Evolutionary conservation across 2,329 filamentous ascomycete genomes (phyloP), one percentile per base, ranked within the genome.

Genomic region (Penicillium sp.): DNA sequence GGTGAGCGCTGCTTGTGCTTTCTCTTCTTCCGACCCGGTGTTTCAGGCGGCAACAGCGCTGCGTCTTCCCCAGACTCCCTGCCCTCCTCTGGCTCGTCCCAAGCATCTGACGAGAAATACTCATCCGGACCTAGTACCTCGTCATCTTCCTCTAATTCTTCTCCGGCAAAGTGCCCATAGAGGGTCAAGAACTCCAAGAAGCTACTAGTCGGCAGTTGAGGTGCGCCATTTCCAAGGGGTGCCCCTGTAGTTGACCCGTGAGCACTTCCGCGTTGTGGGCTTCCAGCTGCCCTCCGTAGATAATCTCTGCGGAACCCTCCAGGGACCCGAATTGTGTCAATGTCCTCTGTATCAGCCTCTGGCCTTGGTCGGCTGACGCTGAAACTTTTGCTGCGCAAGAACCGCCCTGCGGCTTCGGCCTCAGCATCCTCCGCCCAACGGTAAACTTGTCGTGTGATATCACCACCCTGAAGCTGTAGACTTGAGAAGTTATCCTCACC

Each of bases 141-240:
- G 60, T 97, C 93, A 60, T 97, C 93, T 69, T 98, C 93, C 67
- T 96, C 90, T 12, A 98, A 78, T 65, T 95, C 87, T 69, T 98
- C 93, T 70, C 93, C 93, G 2, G 93, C 93, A 66, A 98, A 98
- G 71, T 98, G 93, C 4, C 93, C 93, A 61, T 96, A 98, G 28
- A 98, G 79, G 7, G 88, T 90, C 44, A 98, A 69, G 62, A 98
- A 98, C 67, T 98, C 94, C 52, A 98, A 80, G 66, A 98, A 98
- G 69, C 87, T 98, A 57, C 80, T 89, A 0, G 93, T 96, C 51
- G 95, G 83, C 29, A 95, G 75, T 54, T 81, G 81, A 33, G 79
- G 80, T 48, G 46, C 32, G 21, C 34, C 31, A 26, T 77, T 75
- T 42, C 69, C 60, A 46, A 63, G 41, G 37, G 53, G 45, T 61